phyloP scores from a whole-genome alignment of 306 rosid species.

The Carpinus viminea region DNA sequence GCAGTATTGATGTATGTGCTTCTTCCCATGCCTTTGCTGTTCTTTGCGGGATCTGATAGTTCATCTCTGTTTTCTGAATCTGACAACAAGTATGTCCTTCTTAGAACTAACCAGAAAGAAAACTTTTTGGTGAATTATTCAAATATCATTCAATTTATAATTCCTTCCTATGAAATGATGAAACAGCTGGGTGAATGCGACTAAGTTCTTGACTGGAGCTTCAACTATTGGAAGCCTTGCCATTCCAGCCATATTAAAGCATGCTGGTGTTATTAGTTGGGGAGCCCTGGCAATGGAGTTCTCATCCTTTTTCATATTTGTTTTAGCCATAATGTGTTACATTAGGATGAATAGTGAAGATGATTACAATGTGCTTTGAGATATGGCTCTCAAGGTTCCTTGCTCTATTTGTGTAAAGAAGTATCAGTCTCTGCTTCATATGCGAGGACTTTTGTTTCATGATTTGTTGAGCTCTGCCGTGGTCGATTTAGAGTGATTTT shows the following conservation, averaged over 20 bases:
- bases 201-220: constrained; percentile 83
- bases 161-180: constrained; percentile 17
- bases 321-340: constrained; percentile 63
- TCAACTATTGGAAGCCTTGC: constrained; percentile 84
- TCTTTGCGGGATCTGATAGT: constrained; percentile 68
- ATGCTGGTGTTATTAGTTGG: constrained; percentile 83
- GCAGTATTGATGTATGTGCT: constrained; percentile 80
- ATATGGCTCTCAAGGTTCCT: constrained; percentile 7
- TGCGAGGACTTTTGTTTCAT: not conserved
- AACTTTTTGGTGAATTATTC: not conserved
- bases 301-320: constrained; percentile 69
- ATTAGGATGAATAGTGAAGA: constrained; percentile 45
- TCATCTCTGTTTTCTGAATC: constrained; percentile 58
- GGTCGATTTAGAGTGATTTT: not conserved
- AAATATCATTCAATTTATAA: constrained; percentile 13
- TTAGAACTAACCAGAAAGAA: constrained; percentile 4
- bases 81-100: constrained; percentile 41
- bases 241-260: constrained; percentile 74
- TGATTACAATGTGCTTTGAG: constrained; percentile 54
- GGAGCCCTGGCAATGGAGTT: constrained; percentile 86
- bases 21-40: constrained; percentile 85
- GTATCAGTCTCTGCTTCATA: constrained; percentile 9
- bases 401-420: constrained; percentile 35
- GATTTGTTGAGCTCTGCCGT: constrained; percentile 14
- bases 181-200: constrained; percentile 81